A percentile compares a stretch with the other conserved stretches of the same genome.
These are phyloP conservation scores for Chalciporus piperatoides DNA, from an alignment of 1,284 basidiomycete species.

Conservation along the genomic window DNA sequence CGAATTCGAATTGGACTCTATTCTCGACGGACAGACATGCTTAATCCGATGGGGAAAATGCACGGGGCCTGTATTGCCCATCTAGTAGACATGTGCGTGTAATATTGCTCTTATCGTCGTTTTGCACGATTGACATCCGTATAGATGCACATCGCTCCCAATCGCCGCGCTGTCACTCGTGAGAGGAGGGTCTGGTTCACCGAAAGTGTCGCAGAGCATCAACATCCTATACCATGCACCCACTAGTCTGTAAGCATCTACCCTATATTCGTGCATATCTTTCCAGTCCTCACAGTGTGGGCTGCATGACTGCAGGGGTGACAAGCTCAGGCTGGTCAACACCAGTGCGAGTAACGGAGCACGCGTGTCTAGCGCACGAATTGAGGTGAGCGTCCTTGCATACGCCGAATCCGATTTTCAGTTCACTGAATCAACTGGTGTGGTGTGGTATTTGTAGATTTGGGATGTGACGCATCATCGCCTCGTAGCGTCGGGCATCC, in stretches of 20 bases:
- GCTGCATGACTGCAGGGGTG: slow-evolving; percentile 37
- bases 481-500: slow-evolving; percentile 51
- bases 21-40: slow-evolving; percentile 41
- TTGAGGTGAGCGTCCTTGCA: slow-evolving; percentile 40
- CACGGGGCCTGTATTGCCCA: slow-evolving; percentile 53
- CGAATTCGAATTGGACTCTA: not conserved
- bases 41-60: slow-evolving; percentile 42
- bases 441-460: slow-evolving; percentile 35
- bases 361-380: slow-evolving; percentile 40
- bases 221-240: slow-evolving; percentile 53
- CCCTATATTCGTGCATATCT: not conserved
- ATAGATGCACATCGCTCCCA: slow-evolving; percentile 46
- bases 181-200: slow-evolving; percentile 23
- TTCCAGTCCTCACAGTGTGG: not conserved
- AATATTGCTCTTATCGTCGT: not conserved
- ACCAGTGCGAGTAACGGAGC: slow-evolving; percentile 44
- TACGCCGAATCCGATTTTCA: not conserved
- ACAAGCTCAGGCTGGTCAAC: slow-evolving; percentile 45
- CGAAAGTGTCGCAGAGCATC: slow-evolving; percentile 43
- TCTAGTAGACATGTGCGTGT: slow-evolving; percentile 48
- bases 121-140: not conserved
- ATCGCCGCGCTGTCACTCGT: slow-evolving; percentile 32
- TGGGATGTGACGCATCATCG: slow-evolving; percentile 51
- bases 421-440: not conserved
- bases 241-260: slow-evolving; percentile 41